phyloP scores from a whole-genome alignment of 1,284 basidiomycete genomes.

The Abortiporus biennis region DNA sequence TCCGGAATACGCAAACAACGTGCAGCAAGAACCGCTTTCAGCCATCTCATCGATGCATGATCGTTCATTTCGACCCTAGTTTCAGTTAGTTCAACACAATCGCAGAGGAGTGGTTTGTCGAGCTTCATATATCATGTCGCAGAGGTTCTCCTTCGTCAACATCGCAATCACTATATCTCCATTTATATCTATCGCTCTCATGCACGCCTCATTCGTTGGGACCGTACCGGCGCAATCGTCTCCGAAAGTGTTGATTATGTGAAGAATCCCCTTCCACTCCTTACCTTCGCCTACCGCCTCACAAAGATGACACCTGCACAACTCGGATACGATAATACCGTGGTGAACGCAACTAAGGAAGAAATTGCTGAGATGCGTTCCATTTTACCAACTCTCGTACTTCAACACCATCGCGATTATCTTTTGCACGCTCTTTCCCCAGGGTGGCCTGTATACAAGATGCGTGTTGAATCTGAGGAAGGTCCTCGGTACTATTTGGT shows the following conservation, averaged over 20 bases:
- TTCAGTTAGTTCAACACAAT: too few species aligned
- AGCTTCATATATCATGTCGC: too few species aligned
- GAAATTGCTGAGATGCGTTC: neutral
- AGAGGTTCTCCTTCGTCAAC: slow-evolving; percentile 1
- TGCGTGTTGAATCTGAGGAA: neutral
- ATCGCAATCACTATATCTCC: neutral
- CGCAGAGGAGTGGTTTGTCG: too few species aligned
- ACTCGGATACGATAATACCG: slow-evolving; percentile 3
- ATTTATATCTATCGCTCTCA: neutral
- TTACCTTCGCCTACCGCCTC: neutral
- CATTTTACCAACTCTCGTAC: neutral
- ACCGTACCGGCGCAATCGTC: slow-evolving; percentile 4
- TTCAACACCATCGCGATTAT: too few species aligned
- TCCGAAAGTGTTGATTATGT: neutral
- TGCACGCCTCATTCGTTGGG: slow-evolving; percentile 9
- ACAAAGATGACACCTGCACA: neutral
- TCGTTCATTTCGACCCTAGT: too few species aligned
- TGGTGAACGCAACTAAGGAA: neutral
- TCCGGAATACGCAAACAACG: too few species aligned
- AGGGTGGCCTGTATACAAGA: neutral
- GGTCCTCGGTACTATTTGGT: neutral
- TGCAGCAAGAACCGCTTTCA: too few species aligned
- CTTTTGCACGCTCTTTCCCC: neutral
- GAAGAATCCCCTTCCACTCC: neutral
- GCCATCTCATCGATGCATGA: too few species aligned